Base-by-base conservation (phyloP, 169 alveolate genomes). In the Plasmodium inui region DNA sequence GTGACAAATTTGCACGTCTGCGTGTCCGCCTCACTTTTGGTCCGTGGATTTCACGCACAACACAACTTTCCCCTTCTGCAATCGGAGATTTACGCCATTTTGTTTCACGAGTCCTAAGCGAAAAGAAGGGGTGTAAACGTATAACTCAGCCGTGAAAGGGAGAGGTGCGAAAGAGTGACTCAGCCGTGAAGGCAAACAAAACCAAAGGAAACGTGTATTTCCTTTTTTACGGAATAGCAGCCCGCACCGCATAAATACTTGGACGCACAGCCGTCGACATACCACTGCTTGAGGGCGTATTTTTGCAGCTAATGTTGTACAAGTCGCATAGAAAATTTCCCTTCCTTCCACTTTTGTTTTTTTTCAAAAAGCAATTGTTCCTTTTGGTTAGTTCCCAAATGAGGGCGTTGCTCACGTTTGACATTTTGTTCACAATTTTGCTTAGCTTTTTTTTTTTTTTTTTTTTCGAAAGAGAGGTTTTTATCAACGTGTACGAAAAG, bases 341-440 rank as follows among this genome's bases (percentile, higher is more conserved):
- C n/a, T 78, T 88, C 41, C 19, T 78, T 78, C 94, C 94, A 28
- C 76, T 79, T 78, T 19, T 50, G 50, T 78, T 88, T 44, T 67
- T 88, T 57, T 61, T 88, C 41, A 88, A 53, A 39, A 88, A 88
- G 72, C 94, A 88, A 57, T 61, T 88, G 89, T 79, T 88, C 41
- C 39, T 76, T 57, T 41, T 88, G 53, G 94, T 88, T 37, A 88
- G 22, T 46, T 88, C 94, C 94, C 94, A 88, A 70, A 88, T 26
- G 82, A 88, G 88, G 34, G 94, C 89, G 19, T 22, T 44, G 82
- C 94, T 88, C 3, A 88, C 39, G 46, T 88, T 88, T 53, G 76
- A 19, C 94, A 78, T 88, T 88, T 88, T 85, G n/a, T 30, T 71
- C 67, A 72, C 76, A 70, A 7, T 46, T 67, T 14, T 67, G 37